A percentile compares a stretch with the other conserved stretches of the same genome.
phyloP scores from a whole-genome alignment of 345 rosid species.

The Heritiera littoralis region DNA sequence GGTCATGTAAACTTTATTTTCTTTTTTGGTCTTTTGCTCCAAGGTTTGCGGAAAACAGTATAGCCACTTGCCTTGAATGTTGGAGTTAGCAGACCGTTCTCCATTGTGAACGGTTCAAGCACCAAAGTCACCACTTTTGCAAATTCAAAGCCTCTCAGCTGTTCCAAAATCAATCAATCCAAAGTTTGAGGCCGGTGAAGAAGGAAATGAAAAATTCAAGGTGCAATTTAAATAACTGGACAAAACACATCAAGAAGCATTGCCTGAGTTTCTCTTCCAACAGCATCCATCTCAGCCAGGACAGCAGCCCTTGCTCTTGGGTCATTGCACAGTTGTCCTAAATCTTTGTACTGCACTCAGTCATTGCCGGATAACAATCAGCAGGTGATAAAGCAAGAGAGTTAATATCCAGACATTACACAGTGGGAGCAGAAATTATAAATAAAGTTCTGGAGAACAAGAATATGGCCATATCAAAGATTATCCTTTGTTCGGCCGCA shows the following conservation, averaged over 20 bases:
- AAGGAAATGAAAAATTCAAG: not conserved
- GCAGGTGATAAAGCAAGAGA: not conserved
- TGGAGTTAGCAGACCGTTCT: conserved; percentile 89
- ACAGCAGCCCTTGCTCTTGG: conserved; percentile 76
- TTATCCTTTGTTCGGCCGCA: not conserved
- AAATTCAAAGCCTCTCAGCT: conserved; percentile 94
- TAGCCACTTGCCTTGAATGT: conserved; percentile 76
- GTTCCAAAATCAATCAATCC: conserved; percentile 24
- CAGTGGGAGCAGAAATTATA: too few relatives aligned
- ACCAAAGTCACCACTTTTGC: conserved; percentile 90
- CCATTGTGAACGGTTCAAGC: conserved; percentile 72
- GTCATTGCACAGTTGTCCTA: conserved; percentile 69
- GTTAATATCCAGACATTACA: not conserved
- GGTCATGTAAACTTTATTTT: not conserved
- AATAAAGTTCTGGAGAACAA: not conserved
- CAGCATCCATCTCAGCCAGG: conserved; percentile 73
- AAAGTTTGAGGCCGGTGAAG: not conserved
- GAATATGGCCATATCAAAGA: not conserved
- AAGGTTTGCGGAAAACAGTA: not conserved
- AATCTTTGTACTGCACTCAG: conserved; percentile 51
- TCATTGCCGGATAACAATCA: conserved; percentile 6
- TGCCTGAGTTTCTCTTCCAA: conserved; percentile 93
- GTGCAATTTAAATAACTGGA: not conserved
- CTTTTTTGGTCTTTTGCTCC: not conserved
- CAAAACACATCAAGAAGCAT: conserved; percentile 9